Base-by-base conservation (phyloP, 768 basidiomycete genomes). In the Lactarius trivialis region DNA sequence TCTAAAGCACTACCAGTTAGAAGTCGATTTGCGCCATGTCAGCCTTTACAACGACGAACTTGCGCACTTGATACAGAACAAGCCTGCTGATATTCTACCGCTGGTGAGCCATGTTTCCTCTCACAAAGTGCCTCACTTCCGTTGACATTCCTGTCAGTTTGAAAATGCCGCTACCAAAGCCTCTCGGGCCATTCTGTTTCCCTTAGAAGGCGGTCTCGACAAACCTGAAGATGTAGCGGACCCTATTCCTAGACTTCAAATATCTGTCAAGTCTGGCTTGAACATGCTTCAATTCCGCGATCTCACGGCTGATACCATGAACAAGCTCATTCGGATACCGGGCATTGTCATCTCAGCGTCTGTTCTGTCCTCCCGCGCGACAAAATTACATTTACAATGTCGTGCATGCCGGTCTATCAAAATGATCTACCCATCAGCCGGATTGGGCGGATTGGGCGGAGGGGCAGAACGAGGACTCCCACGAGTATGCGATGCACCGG, bases 301-400 rank as follows among this genome's bases (percentile, higher is more conserved):
- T 48, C 84, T 99, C 45, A 91, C 90, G 0, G 97, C 97, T 11
- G 84, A 94, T 68, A 93, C 89, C 24, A 90, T 98, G 81, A 95
- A 93, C 71, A 94, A 91, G 71, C 86, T 99, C 48, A 95, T 99
- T 39, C 90, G 97, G 62, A 83, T 98, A 48, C 97, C 97, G 2
- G 97, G 97, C 34, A 99, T 99, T 69, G 94, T 98, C 72, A 98
- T 98, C 71, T 95, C 95, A 34, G 92, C 97, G 0, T 96, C 94
- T 11, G 88, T 93, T 19, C 82, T 98, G 24, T 91, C 93, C 0
- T 91, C 96, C 2, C 86, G 96, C 49, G 93, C 97, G 11, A 94
- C 93, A 24, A 91, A 89, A 66, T 81, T 99, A 5, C 88, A 91
- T 68, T 80, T 99, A 19, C 93, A 94, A 73, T 99, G 97, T 73